phyloP scores from a whole-genome alignment of 169 alveolate genomes.

The Ichthyophthirius multifiliis region DNA sequence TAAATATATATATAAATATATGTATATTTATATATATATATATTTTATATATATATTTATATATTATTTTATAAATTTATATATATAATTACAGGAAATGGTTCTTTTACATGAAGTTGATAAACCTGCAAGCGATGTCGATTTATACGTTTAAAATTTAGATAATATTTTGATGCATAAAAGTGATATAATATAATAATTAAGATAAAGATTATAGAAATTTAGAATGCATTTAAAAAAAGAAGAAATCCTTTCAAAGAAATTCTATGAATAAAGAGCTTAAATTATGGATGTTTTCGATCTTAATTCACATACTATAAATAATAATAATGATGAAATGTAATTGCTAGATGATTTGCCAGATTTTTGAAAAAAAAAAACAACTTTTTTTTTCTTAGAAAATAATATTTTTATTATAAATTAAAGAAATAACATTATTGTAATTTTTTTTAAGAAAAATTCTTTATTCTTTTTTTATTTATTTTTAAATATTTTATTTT shows the following conservation, averaged over 20 bases:
- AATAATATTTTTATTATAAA: no score
- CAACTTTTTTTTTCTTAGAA: no score
- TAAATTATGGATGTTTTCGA: constrained; percentile 44
- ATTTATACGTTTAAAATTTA: constrained; percentile 57
- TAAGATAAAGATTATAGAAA: constrained; percentile 17
- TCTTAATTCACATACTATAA: background rate
- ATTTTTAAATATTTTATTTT: no score
- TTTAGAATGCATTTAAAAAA: constrained; percentile 39
- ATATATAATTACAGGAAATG: constrained; percentile 59
- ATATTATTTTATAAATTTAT: background rate
- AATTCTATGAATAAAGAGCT: constrained; percentile 32
- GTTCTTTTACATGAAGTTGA: constrained; percentile 81
- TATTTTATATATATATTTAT: background rate
- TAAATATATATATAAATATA: background rate
- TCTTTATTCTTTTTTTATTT: no score
- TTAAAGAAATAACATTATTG: no score
- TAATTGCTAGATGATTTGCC: constrained; percentile 7
- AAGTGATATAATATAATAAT: background rate
- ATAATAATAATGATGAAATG: constrained; percentile 8
- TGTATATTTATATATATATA: background rate
- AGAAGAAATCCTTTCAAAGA: constrained; percentile 46
- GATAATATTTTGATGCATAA: constrained; percentile 10
- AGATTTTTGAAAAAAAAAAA: no score
- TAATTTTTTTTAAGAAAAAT: no score
- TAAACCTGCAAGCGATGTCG: constrained; percentile 87